Conservation (phyloP, 495 filamentous ascomycete genomes). For the Lentithecium fluviatile region DNA sequence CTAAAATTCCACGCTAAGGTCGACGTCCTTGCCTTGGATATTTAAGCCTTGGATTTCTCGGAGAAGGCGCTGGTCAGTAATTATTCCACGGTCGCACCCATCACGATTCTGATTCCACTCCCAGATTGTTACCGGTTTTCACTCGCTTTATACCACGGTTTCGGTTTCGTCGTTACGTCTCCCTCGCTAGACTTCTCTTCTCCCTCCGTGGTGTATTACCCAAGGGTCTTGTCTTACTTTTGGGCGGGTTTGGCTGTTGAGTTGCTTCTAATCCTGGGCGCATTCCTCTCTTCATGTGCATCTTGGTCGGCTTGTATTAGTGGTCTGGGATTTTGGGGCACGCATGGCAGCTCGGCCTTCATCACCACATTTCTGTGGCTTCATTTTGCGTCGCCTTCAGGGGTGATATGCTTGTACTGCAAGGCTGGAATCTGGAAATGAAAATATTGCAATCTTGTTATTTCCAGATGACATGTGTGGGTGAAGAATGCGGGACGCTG, state of each 20-base stretch:
- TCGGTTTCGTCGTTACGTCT: background rate
- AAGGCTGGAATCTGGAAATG: background rate
- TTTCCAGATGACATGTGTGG: no score
- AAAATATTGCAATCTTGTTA: background rate
- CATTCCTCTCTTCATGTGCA: slow-evolving; percentile 3
- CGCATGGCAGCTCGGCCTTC: slow-evolving; percentile 13
- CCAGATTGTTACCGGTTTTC: background rate
- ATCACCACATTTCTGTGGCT: slow-evolving; percentile 13
- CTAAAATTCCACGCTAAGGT: slow-evolving; percentile 6
- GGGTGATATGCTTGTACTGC: background rate
- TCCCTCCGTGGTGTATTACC: slow-evolving; percentile 20
- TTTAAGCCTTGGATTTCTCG: background rate
- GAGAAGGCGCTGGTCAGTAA: background rate
- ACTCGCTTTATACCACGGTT: background rate
- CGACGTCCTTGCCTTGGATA: slow-evolving; percentile 1
- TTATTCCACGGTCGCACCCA: background rate
- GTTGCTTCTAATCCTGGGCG: slow-evolving; percentile 16
- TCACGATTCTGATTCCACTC: background rate
- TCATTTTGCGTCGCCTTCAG: background rate
- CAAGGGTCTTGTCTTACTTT: slow-evolving; percentile 9
- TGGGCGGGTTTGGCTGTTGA: slow-evolving; percentile 15
- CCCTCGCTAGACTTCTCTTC: slow-evolving; percentile 2
- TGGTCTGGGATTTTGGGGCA: slow-evolving; percentile 6
- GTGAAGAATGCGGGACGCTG: no score
- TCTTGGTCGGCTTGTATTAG: slow-evolving; percentile 15